Conservation (phyloP, 139 green algal genomes). For the Bryopsis sp. region DNA sequence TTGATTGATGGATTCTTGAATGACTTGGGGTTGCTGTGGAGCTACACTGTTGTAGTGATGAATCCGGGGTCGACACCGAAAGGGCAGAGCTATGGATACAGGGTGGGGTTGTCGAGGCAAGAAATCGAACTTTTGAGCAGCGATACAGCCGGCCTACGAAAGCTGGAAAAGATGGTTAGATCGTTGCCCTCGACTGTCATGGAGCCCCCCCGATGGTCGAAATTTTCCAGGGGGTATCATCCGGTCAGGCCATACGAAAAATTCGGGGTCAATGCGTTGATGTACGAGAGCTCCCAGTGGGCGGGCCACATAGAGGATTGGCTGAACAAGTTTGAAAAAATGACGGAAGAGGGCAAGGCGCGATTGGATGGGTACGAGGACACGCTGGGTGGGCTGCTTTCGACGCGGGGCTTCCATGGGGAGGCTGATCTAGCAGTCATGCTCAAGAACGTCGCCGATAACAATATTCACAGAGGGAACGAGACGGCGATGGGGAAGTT, state of each 20-base stretch:
- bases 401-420: conserved; percentile 4
- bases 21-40: conserved; percentile 32
- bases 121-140: conserved; percentile 25
- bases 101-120: conserved; percentile 28
- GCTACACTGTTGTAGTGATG: conserved; percentile 48
- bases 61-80: conserved; percentile 37
- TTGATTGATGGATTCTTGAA: conserved; percentile 51
- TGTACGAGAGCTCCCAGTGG: conserved; percentile 18
- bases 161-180: background rate
- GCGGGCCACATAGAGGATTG: background rate
- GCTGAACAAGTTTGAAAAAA: background rate
- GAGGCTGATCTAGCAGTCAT: background rate
- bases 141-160: background rate
- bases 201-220: background rate
- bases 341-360: background rate
- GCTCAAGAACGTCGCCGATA: background rate
- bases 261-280: conserved; percentile 15
- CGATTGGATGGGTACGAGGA: background rate
- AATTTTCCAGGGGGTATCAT: background rate
- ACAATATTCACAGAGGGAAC: background rate
- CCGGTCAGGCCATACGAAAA: background rate
- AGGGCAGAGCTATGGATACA: conserved; percentile 38
- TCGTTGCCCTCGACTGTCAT: background rate
- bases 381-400: background rate
- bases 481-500: background rate